These are phyloP conservation scores for Salix viminalis DNA, from an alignment of 345 rosid genomes.

Conservation along the genomic window DNA sequence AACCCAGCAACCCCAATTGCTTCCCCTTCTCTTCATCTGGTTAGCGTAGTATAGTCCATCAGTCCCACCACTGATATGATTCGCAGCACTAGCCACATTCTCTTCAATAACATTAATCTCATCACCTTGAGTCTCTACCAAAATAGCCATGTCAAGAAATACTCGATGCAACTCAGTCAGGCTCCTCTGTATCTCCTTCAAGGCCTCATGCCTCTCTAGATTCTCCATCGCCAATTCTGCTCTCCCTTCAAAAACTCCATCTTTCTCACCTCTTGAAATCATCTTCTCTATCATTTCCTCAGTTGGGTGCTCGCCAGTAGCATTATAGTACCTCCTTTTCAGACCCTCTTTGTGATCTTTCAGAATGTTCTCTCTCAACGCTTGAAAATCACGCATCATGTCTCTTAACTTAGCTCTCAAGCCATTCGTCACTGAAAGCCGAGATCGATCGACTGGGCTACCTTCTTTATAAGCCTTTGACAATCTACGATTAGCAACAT, in stretches of 20 bases:
- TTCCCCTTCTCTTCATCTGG: constrained; percentile 21
- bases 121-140: constrained; percentile 28
- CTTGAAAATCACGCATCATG: constrained; percentile 29
- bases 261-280: constrained; percentile 18
- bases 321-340: constrained; percentile 16
- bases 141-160: constrained; percentile 31
- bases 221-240: constrained; percentile 28
- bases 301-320: constrained; percentile 19
- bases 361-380: constrained; percentile 20
- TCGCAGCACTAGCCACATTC: constrained; percentile 14
- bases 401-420: constrained; percentile 20
- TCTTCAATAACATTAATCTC: constrained; percentile 21
- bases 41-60: constrained; percentile 15
- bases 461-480: constrained; percentile 25
- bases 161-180: constrained; percentile 27
- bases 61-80: constrained; percentile 23
- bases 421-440: constrained; percentile 25
- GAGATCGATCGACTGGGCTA: constrained; percentile 24
- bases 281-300: constrained; percentile 26
- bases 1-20: constrained; percentile 20
- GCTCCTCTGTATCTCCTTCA: constrained; percentile 33
- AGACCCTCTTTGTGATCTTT: constrained; percentile 25
- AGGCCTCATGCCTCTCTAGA: constrained; percentile 22
- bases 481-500: constrained; percentile 7
- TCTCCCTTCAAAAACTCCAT: constrained; percentile 23